phyloP scores from a whole-genome alignment of 2,329 filamentous ascomycete genomes.

The Keithomyces neogunnii region DNA sequence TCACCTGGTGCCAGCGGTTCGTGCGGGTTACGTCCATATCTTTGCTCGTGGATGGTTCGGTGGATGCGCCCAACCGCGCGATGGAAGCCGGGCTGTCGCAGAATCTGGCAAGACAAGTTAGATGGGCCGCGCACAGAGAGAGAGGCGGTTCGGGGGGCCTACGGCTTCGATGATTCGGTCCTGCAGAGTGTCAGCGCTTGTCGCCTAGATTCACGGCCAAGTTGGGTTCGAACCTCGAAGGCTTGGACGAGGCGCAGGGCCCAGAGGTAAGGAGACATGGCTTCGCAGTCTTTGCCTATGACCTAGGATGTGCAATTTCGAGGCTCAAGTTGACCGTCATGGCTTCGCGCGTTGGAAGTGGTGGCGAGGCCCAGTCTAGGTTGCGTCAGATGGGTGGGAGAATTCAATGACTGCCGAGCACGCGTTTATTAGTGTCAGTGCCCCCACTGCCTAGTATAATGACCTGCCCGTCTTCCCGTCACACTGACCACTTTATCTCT shows the following conservation, averaged over 20 bases:
- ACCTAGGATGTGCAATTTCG: too few relatives aligned
- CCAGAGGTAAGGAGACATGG: conserved; percentile 26
- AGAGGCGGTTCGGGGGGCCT: conserved; percentile 4
- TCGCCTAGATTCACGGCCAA: conserved; percentile 8
- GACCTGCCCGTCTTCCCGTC: too few relatives aligned
- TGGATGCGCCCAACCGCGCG: conserved; percentile 45
- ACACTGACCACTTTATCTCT: too few relatives aligned
- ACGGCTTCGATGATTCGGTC: conserved; percentile 26
- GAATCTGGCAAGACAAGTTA: conserved; percentile 27
- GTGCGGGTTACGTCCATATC: conserved; percentile 39
- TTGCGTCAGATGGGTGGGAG: neutral
- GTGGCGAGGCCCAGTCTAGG: neutral
- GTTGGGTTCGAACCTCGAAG: conserved; percentile 19
- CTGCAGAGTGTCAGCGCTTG: conserved; percentile 11
- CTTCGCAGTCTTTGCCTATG: neutral
- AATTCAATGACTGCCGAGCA: too few relatives aligned
- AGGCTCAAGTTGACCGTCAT: too few relatives aligned
- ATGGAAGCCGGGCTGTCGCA: conserved; percentile 43
- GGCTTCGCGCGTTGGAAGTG: neutral
- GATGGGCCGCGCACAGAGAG: neutral
- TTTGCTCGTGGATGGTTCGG: conserved; percentile 37
- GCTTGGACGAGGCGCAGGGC: conserved; percentile 24
- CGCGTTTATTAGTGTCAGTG: neutral
- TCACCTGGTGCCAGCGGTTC: conserved; percentile 44
- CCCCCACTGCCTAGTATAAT: neutral